Evolutionary conservation across 306 rosid species (phyloP), one percentile per base, ranked within the genome.

Genomic region (Trifolium dubium): DNA sequence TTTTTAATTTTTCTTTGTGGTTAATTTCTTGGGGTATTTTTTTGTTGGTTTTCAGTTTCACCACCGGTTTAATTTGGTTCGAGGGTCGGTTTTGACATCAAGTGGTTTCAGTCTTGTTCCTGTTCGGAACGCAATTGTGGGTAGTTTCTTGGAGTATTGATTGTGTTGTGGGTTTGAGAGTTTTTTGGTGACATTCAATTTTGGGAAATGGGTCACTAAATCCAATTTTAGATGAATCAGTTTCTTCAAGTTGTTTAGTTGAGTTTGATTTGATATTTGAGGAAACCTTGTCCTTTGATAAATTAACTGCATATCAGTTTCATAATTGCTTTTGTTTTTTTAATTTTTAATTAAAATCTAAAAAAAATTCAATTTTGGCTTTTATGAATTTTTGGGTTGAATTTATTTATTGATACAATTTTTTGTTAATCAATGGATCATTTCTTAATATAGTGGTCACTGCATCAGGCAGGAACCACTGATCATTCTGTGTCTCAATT

Each of bases 401-500:
- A 64, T 75, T 79, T 65, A 60, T 40, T 59, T 18, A 18, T 68
- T 73, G n/a, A 23, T 65, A 15, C 34, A 62, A 62, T 64, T 64
- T 83, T 62, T 61, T 35, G 30, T 69, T 80, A 18, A 50, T 60
- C 61, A 67, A 64, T 79, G 82, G 86, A 78, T 88, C 75, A 72
- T 53, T 80, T 83, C 83, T 82, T 86, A 59, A 84, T 80, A 54
- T 80, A 83, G 90, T 86, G 95, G 90, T 82, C 44, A 73, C 91
- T 87, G 93, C 87, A 84, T 80, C 91, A 83, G 86, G 90, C 91
- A 84, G 89, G 58, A 78, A 73, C 84, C 98, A 84, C 87, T 82
- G 72, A 67, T 84, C 66, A 68, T 51, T 77, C 80, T 12, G 17
- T 72, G 74, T 68, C 79, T 65, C 73, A 64, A 80, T 46, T 70